phyloP scores from a whole-genome alignment of 2,329 filamentous ascomycete genomes.

The Tolypocladium endophyticum region DNA sequence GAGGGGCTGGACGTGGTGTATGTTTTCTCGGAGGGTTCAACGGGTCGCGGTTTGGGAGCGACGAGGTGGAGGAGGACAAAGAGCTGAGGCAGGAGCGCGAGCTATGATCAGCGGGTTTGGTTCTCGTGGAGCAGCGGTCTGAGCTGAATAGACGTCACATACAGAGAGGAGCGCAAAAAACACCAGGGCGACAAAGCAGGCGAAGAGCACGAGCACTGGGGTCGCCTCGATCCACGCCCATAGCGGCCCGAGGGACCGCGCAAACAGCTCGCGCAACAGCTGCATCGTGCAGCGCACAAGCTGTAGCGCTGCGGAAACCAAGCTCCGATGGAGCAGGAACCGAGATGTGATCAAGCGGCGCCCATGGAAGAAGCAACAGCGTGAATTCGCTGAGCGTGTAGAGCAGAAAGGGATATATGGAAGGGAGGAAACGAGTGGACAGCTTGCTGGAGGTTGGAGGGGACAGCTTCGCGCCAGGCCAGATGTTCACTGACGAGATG shows the following conservation, averaged over 20 bases:
- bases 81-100: constrained; percentile 21
- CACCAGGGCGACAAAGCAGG: constrained; percentile 21
- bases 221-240: constrained; percentile 24
- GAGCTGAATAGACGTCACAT: constrained; percentile 7
- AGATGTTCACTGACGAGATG: not conserved
- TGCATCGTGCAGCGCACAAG: constrained; percentile 4
- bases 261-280: constrained; percentile 18
- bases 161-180: constrained; percentile 27
- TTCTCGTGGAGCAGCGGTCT: not conserved
- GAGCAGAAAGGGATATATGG: not conserved
- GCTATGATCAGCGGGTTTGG: constrained; percentile 3
- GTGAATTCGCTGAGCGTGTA: not conserved
- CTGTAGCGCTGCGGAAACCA: not conserved
- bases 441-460: not conserved
- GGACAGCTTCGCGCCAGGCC: constrained; percentile 1
- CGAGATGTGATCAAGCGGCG: not conserved
- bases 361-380: not conserved
- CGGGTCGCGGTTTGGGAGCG: constrained; percentile 68
- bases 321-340: not conserved
- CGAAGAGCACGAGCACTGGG: constrained; percentile 27
- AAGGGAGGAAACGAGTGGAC: not conserved
- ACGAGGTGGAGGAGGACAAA: constrained; percentile 62
- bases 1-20: constrained; percentile 67
- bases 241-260: constrained; percentile 22
- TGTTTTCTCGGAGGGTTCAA: constrained; percentile 69